These are phyloP conservation scores for Epichloe gansuensis DNA, from an alignment of 2,329 filamentous ascomycete species.

Conservation along the genomic window DNA sequence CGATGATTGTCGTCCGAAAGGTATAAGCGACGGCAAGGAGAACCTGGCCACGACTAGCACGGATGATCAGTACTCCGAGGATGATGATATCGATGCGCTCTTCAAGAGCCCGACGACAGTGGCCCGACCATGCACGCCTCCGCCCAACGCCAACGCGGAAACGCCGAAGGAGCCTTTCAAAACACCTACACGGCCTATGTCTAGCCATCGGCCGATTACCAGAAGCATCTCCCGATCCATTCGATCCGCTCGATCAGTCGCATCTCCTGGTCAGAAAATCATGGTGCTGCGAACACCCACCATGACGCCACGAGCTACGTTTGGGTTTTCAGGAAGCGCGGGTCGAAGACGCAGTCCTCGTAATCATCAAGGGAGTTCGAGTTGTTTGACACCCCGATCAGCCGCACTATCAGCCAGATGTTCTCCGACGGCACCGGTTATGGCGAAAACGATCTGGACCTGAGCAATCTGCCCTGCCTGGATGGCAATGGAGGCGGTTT, in stretches of 20 bases:
- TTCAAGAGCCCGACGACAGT: slow-evolving; percentile 47
- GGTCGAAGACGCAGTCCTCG: slow-evolving; percentile 32
- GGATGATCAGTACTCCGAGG: slow-evolving; percentile 17
- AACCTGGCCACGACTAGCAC: slow-evolving; percentile 21
- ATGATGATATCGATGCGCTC: slow-evolving; percentile 49
- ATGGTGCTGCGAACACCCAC: slow-evolving; percentile 38
- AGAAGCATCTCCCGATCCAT: slow-evolving; percentile 47
- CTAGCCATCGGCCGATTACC: slow-evolving; percentile 48
- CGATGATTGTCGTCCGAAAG: slow-evolving; percentile 21
- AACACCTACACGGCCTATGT: slow-evolving; percentile 51
- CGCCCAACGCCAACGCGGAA: slow-evolving; percentile 30
- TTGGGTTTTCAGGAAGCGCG: slow-evolving; percentile 18
- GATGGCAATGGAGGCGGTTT: slow-evolving; percentile 23
- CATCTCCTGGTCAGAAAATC: slow-evolving; percentile 31
- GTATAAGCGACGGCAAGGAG: slow-evolving; percentile 28
- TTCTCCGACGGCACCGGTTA: slow-evolving; percentile 44
- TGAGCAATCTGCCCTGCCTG: slow-evolving; percentile 27
- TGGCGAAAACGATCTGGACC: slow-evolving; percentile 31
- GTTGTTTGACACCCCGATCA: slow-evolving; percentile 44
- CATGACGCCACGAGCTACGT: slow-evolving; percentile 24
- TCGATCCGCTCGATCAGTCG: slow-evolving; percentile 30
- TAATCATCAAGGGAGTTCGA: slow-evolving; percentile 25
- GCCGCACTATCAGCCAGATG: slow-evolving; percentile 50
- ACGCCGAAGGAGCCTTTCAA: slow-evolving; percentile 38
- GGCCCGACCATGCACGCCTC: slow-evolving; percentile 38